Conservation (phyloP, 345 rosid species). For the Leavenworthia alabamica region DNA sequence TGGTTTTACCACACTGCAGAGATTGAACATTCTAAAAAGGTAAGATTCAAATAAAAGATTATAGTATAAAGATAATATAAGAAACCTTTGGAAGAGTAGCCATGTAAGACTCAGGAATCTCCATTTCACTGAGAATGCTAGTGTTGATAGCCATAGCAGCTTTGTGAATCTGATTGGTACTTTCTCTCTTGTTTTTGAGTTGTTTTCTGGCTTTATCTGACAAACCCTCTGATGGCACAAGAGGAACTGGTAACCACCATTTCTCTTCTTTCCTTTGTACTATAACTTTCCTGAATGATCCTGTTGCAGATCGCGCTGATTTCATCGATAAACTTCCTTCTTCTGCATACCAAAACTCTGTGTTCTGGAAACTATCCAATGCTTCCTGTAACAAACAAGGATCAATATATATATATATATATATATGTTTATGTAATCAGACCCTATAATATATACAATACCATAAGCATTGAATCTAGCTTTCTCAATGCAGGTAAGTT, state of each 20-base stretch:
- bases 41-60: neutral
- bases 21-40: neutral
- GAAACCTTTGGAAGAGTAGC: slow-evolving; percentile 82
- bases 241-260: slow-evolving; percentile 98
- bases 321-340: slow-evolving; percentile 69
- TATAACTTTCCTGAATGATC: slow-evolving; percentile 62
- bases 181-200: slow-evolving; percentile 56
- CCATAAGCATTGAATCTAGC: slow-evolving; percentile 86
- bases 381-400: slow-evolving; percentile 54
- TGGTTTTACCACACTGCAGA: slow-evolving; percentile 82
- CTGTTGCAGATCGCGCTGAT: slow-evolving; percentile 51
- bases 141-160: slow-evolving; percentile 94
- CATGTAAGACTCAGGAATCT: slow-evolving; percentile 77
- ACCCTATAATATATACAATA: slow-evolving; percentile 34
- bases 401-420: no score
- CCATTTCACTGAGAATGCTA: slow-evolving; percentile 77
- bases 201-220: slow-evolving; percentile 75
- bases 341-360: slow-evolving; percentile 92
- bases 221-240: slow-evolving; percentile 65
- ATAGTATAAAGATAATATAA: neutral
- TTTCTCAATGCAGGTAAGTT: slow-evolving; percentile 88
- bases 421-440: no score
- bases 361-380: slow-evolving; percentile 66
- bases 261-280: slow-evolving; percentile 79
- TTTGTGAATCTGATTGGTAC: slow-evolving; percentile 83